Evolutionary conservation across 2,329 filamentous ascomycete genomes (phyloP), one percentile per base, ranked within the genome.

Genomic region (Stachybotrys chlorohalonatus): DNA sequence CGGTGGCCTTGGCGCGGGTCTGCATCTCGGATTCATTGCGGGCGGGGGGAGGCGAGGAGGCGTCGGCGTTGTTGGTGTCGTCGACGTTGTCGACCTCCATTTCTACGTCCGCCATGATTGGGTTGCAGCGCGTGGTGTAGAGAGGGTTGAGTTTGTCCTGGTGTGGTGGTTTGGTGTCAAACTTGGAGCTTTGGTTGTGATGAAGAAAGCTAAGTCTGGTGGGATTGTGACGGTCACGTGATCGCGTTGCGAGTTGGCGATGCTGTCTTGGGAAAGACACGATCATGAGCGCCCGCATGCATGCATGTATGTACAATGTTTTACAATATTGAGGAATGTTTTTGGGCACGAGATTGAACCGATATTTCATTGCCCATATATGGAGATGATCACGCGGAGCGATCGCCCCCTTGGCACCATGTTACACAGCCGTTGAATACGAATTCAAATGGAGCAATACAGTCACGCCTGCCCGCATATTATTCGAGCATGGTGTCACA

Each of bases 1-100:
- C 89, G 1, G 85, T 90, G 54, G 89, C 89, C 67, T 87, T 86
- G 45, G 80, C 77, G 63, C 83, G 81, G 7, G 89, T 92, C 64
- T 84, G 83, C 78, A 90, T 87, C 65, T 87, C 83, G 63, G 76
- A 74, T 59, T 81, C 75, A 64, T 81, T 80, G 62, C 70, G 72
- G 55, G 73, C 68, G 57, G 76, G 73, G 54, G 71, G 64, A 54
- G 68, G 63, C 11, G 65, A 66, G 47, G 59, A 8, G 2, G 15
- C 59, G 36, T 13, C 36, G 36, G 36, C 36, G 36, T 42, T 13
- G 36, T 9, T 13, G 36, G 8, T 42, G 36, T 5, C 13, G 36
- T 42, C 36, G 36, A 42, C 36, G 52, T 57, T 58, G 52, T 84
- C 81, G 57, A 83, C 62, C 39, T 85, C 82, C 82, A 86, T 85